These are phyloP conservation scores for Pulveroboletus ravenelii DNA, from an alignment of 768 basidiomycete species.

Conservation along the genomic window DNA sequence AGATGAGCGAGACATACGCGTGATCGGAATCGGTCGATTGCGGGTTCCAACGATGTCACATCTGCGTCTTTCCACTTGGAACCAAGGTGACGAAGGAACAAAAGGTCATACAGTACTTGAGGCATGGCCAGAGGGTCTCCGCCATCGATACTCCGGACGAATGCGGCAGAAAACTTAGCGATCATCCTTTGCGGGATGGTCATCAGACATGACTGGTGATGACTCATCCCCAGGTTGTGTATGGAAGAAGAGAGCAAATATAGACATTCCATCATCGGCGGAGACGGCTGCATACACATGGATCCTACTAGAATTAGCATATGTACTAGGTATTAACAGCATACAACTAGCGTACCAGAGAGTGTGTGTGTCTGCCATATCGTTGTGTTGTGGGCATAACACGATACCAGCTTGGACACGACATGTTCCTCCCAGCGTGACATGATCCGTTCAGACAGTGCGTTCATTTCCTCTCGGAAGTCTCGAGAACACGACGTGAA, in stretches of 20 bases:
- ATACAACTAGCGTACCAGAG: constrained; percentile 10
- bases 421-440: constrained; percentile 49
- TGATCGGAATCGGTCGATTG: constrained; percentile 22
- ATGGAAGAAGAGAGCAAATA: constrained; percentile 49
- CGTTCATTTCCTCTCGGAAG: constrained; percentile 41
- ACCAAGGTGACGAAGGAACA: constrained; percentile 43
- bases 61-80: constrained; percentile 27
- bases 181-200: constrained; percentile 38
- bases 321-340: constrained; percentile 1
- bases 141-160: constrained; percentile 32
- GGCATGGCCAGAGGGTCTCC: constrained; percentile 23
- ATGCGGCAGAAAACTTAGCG: constrained; percentile 30
- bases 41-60: constrained; percentile 22
- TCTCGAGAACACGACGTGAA: constrained; percentile 33
- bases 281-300: constrained; percentile 41
- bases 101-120: constrained; percentile 43
- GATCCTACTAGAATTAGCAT: constrained; percentile 14
- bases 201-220: constrained; percentile 33
- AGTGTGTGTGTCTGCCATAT: background rate
- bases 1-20: constrained; percentile 23
- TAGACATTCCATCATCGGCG: constrained; percentile 51
- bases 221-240: constrained; percentile 50
- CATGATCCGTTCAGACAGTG: constrained; percentile 43
- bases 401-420: constrained; percentile 27
- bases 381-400: constrained; percentile 14